phyloP scores from a whole-genome alignment of 257 asterid species.

The Penstemon eatonii region DNA sequence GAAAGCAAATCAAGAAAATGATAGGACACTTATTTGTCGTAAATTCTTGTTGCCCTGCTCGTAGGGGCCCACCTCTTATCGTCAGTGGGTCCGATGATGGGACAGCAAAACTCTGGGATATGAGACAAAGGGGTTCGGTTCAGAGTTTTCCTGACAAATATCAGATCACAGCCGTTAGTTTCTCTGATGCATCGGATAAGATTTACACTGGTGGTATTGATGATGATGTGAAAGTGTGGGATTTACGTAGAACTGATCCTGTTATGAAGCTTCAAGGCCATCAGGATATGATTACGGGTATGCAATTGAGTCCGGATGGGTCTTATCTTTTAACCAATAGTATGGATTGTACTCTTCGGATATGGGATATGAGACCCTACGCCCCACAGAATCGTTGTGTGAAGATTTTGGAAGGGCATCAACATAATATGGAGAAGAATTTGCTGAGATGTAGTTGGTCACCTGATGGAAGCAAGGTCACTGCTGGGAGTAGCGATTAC shows the following conservation, averaged over 20 bases:
- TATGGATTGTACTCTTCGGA: conserved; percentile 89
- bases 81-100: conserved; percentile 99
- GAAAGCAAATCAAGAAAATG: conserved; percentile 95
- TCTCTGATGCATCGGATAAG: conserved; percentile 95
- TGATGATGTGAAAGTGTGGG: conserved; percentile 95
- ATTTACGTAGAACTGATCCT: conserved; percentile 80
- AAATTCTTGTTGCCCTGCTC: conserved; percentile 88
- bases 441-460: conserved; percentile 96
- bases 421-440: conserved; percentile 95
- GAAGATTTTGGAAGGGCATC: conserved; percentile 94
- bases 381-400: conserved; percentile 97
- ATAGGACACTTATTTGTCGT: conserved; percentile 85
- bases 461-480: conserved; percentile 95
- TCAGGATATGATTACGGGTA: conserved; percentile 87
- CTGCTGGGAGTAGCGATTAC: conserved; percentile 93
- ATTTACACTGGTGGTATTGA: conserved; percentile 92
- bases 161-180: conserved; percentile 95
- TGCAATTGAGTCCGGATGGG: conserved; percentile 98
- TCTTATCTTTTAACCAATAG: conserved; percentile 92
- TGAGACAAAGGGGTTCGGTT: conserved; percentile 95
- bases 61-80: conserved; percentile 93
- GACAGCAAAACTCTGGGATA: conserved; percentile 97
- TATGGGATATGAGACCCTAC: conserved; percentile 99
- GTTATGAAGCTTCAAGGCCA: conserved; percentile 97
- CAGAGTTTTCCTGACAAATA: conserved; percentile 95